Evolutionary conservation across 106 monocot species (phyloP).

Genomic region (Apostasia shenzhenica): DNA sequence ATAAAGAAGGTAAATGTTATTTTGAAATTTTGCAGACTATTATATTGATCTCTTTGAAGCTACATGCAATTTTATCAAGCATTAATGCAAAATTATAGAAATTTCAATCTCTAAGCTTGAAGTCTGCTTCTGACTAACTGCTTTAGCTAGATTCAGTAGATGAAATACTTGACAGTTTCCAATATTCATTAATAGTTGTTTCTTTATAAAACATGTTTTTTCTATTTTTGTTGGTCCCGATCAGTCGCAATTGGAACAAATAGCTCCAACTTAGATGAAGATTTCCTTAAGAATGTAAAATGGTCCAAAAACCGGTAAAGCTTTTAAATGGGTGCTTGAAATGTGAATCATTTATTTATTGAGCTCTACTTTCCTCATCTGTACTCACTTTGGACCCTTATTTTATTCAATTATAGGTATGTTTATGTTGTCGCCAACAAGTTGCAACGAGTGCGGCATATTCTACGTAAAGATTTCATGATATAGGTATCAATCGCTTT

Average conservation of each 20-base stretch:
- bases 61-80: too few relatives aligned
- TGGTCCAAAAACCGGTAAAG: slow-evolving; percentile 83
- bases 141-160: too few relatives aligned
- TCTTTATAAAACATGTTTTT: background rate
- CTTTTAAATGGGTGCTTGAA: slow-evolving; percentile 98
- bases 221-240: background rate
- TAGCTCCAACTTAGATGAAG: slow-evolving; percentile 99
- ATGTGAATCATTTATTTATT: slow-evolving; percentile 32
- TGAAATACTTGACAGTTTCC: too few relatives aligned
- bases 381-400: background rate
- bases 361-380: background rate
- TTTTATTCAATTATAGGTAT: slow-evolving; percentile 12
- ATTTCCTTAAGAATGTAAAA: slow-evolving; percentile 89
- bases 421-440: slow-evolving; percentile 25
- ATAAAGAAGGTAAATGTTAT: slow-evolving; percentile 57
- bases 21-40: background rate
- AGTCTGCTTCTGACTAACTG: too few relatives aligned
- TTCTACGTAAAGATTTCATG: slow-evolving; percentile 35
- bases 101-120: too few relatives aligned
- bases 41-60: too few relatives aligned
- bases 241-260: slow-evolving; percentile 82
- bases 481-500: slow-evolving; percentile 14
- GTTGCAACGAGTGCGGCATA: slow-evolving; percentile 27
- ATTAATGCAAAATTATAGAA: too few relatives aligned
- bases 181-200: background rate